phyloP scores from a whole-genome alignment of 2,329 filamentous ascomycete genomes.

The Epichloe glyceriae region DNA sequence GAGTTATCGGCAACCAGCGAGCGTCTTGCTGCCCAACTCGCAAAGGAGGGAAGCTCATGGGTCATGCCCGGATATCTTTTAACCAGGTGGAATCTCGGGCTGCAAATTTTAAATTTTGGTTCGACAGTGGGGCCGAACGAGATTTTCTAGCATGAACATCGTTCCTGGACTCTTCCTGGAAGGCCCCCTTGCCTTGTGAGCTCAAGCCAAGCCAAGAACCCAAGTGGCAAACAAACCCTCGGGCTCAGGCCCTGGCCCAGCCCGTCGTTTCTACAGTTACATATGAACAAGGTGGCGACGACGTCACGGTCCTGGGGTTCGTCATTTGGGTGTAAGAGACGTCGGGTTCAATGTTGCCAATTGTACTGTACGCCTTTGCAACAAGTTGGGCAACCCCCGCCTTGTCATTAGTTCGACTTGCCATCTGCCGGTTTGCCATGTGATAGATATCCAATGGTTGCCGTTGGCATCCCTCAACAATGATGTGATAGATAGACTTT shows the following conservation, averaged over 20 bases:
- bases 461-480: no score
- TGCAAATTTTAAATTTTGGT: no score
- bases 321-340: background rate
- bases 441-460: no score
- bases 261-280: no score
- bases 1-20: background rate
- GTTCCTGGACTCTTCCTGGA: no score
- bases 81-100: background rate
- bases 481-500: no score
- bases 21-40: background rate
- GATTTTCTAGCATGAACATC: no score
- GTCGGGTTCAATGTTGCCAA: background rate
- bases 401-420: no score
- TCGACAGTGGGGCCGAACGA: background rate
- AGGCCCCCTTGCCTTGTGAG: background rate
- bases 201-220: background rate
- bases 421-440: no score
- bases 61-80: background rate
- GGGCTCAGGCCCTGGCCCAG: no score
- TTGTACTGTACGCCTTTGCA: no score
- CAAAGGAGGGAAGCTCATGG: background rate
- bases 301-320: slow-evolving; percentile 3
- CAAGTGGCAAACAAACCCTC: background rate
- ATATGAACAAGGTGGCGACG: background rate
- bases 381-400: no score